phyloP scores from a whole-genome alignment of 2,329 filamentous ascomycete species.

The Aspergillaceae sp. region DNA sequence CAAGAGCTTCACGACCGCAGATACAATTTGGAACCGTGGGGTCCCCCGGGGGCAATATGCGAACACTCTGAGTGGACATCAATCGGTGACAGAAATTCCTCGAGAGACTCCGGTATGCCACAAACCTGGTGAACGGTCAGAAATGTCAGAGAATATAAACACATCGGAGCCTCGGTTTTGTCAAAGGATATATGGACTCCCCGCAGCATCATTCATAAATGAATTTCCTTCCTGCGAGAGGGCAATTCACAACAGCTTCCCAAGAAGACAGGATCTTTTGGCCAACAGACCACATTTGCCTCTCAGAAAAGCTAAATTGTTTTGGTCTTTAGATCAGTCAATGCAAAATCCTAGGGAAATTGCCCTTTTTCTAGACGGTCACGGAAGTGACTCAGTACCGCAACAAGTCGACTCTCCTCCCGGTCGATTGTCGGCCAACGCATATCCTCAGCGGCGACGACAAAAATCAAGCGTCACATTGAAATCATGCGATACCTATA shows the following conservation, averaged over 20 bases:
- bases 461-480: not conserved
- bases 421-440: slow-evolving; percentile 5
- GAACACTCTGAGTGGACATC: not conserved
- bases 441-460: not conserved
- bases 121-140: not conserved
- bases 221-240: not conserved
- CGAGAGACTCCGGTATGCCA: not conserved
- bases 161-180: not conserved
- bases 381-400: not conserved
- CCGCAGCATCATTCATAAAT: no score
- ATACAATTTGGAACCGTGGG: slow-evolving; percentile 20
- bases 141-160: no score
- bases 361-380: not conserved
- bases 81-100: not conserved
- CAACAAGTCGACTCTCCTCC: slow-evolving; percentile 9
- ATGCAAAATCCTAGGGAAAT: not conserved
- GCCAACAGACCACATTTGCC: not conserved
- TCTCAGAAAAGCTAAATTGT: not conserved
- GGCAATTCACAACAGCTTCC: not conserved
- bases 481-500: not conserved
- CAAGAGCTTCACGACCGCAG: slow-evolving; percentile 16
- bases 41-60: slow-evolving; percentile 3
- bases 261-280: not conserved
- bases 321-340: not conserved
- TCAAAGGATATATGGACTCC: not conserved